These are phyloP conservation scores for Phyllosticta capitalensis DNA, from an alignment of 2,329 filamentous ascomycete species.

Conservation along the genomic window DNA sequence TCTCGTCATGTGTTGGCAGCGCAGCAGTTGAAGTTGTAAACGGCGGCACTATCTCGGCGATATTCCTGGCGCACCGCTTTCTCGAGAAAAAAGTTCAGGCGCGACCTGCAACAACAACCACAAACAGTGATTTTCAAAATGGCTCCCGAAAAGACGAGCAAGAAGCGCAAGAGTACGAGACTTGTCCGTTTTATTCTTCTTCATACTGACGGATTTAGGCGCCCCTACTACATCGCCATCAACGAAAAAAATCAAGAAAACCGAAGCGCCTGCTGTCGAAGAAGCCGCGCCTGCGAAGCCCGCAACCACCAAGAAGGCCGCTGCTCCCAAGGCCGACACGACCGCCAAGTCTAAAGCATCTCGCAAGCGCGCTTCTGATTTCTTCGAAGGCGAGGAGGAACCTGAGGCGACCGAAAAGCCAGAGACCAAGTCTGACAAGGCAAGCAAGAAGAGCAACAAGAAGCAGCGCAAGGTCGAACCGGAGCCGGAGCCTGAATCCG, in stretches of 20 bases:
- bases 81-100: slow-evolving; percentile 18
- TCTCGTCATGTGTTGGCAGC: too few species aligned
- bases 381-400: slow-evolving; percentile 18
- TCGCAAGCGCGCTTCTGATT: slow-evolving; percentile 29
- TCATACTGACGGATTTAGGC: slow-evolving; percentile 18
- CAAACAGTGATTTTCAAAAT: slow-evolving; percentile 29
- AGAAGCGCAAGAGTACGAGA: slow-evolving; percentile 45
- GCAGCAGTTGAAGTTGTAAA: not conserved
- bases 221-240: slow-evolving; percentile 25
- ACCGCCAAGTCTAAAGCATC: slow-evolving; percentile 18
- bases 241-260: slow-evolving; percentile 31
- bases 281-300: slow-evolving; percentile 6
- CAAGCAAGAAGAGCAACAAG: slow-evolving; percentile 15
- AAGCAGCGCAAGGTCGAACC: slow-evolving; percentile 11
- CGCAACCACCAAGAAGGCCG: slow-evolving; percentile 3
- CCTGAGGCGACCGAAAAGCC: slow-evolving; percentile 12
- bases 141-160: slow-evolving; percentile 45
- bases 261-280: slow-evolving; percentile 13
- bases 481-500: slow-evolving; percentile 1
- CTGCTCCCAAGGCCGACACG: slow-evolving; percentile 15
- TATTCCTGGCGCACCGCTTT: not conserved
- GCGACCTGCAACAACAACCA: slow-evolving; percentile 10
- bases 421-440: slow-evolving; percentile 11
- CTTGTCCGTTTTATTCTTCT: slow-evolving; percentile 11
- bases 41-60: slow-evolving; percentile 6